Conservation (phyloP, 1,284 basidiomycete genomes). For the Neolentinus lepideus region DNA sequence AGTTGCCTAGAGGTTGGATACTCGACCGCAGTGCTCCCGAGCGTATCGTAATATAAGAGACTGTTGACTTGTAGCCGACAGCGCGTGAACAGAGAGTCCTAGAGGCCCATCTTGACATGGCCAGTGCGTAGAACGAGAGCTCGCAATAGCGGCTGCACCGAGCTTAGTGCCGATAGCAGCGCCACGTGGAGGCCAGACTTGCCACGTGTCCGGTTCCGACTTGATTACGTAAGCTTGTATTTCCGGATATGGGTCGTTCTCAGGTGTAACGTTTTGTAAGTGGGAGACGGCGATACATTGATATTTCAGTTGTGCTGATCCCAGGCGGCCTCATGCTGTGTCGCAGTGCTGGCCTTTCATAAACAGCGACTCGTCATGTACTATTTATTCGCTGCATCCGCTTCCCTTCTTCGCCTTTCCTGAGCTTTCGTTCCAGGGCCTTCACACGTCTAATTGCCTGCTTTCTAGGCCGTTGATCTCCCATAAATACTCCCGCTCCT, state of each 20-base stretch:
- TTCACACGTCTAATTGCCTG: background rate
- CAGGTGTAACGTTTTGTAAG: background rate
- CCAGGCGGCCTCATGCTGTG: background rate
- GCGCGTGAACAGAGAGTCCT: background rate
- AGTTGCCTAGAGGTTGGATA: background rate
- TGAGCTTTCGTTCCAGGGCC: background rate
- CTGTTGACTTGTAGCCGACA: background rate
- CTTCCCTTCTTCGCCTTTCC: background rate
- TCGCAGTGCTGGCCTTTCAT: background rate
- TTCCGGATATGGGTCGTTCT: background rate
- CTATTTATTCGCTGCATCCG: background rate
- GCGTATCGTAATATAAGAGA: background rate
- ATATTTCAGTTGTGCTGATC: background rate
- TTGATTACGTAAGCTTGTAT: background rate
- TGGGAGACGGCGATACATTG: background rate
- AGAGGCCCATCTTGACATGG: background rate
- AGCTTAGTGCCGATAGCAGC: too few relatives aligned
- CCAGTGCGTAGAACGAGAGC: background rate
- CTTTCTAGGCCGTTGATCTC: conserved; percentile 3
- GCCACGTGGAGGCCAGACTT: background rate
- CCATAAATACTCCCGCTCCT: conserved; percentile 5
- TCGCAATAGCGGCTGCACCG: too few relatives aligned
- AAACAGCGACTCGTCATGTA: background rate
- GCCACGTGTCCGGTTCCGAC: background rate
- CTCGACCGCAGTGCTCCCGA: background rate